These are phyloP conservation scores for Striga asiatica DNA, from an alignment of 257 asterid species.

Conservation along the genomic window DNA sequence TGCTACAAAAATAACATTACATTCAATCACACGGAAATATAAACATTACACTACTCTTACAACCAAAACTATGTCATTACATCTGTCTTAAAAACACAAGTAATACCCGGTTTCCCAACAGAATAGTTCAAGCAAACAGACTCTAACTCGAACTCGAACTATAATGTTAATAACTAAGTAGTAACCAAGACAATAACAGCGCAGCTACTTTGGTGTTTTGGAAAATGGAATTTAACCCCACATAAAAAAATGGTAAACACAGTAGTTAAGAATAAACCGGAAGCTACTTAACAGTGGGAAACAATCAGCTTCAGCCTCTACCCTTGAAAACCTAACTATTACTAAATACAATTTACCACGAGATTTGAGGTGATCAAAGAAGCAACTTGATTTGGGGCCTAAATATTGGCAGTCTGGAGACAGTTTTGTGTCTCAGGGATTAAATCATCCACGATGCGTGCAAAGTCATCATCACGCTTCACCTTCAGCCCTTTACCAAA, in stretches of 20 bases:
- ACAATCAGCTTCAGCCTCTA: not conserved
- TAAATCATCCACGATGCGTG: slow-evolving; percentile 18
- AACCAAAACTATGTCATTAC: too few relatives aligned
- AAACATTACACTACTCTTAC: too few relatives aligned
- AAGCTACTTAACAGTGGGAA: not conserved
- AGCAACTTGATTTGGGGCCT: too few relatives aligned
- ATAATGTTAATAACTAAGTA: too few relatives aligned
- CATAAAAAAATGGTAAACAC: not conserved
- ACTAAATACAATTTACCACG: not conserved
- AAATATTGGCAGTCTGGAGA: not conserved
- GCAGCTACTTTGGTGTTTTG: too few relatives aligned
- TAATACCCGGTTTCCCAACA: too few relatives aligned
- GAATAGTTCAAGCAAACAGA: too few relatives aligned
- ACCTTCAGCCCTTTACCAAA: slow-evolving; percentile 58
- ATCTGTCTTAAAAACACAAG: too few relatives aligned
- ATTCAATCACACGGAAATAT: too few relatives aligned
- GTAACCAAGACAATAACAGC: too few relatives aligned
- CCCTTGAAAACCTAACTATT: not conserved
- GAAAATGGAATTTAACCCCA: not conserved
- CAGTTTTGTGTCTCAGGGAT: not conserved
- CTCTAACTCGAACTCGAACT: too few relatives aligned
- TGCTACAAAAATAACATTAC: too few relatives aligned
- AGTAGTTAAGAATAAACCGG: slow-evolving; percentile 5
- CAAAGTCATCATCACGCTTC: slow-evolving; percentile 19
- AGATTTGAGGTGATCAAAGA: not conserved